phyloP scores from a whole-genome alignment of 2,329 filamentous ascomycete species.

The Mollisiaceae sp. region DNA sequence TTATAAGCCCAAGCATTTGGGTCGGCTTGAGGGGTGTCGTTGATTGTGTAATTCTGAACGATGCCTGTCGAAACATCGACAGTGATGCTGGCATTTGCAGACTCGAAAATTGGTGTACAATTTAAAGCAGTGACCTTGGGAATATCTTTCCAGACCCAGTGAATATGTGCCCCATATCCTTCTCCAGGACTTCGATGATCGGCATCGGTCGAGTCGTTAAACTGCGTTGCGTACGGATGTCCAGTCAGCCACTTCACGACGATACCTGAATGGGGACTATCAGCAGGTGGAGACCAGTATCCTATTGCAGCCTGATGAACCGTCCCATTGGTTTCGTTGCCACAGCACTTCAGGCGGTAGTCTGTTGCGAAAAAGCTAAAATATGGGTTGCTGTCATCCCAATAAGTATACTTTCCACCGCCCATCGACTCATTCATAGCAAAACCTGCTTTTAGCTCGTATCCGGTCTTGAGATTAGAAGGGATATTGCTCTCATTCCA shows the following conservation, averaged over 20 bases:
- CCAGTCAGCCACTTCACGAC: constrained; percentile 27
- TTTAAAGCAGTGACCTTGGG: constrained; percentile 28
- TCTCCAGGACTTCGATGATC: not conserved
- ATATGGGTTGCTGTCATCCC: constrained; percentile 15
- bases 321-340: constrained; percentile 18
- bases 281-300: constrained; percentile 24
- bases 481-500: constrained; percentile 22
- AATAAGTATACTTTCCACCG: constrained; percentile 13
- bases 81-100: constrained; percentile 23
- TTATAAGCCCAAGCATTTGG: constrained; percentile 23
- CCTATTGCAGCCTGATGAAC: constrained; percentile 21
- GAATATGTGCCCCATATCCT: constrained; percentile 10
- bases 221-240: constrained; percentile 21
- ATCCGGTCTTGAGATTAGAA: constrained; percentile 21
- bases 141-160: constrained; percentile 26
- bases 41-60: constrained; percentile 24
- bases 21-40: constrained; percentile 10
- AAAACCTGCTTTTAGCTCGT: constrained; percentile 23
- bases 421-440: constrained; percentile 1
- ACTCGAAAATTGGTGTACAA: constrained; percentile 28
- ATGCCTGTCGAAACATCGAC: constrained; percentile 19
- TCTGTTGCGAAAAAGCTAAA: constrained; percentile 21
- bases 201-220: constrained; percentile 19
- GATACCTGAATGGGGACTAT: constrained; percentile 15
- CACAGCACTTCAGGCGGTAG: constrained; percentile 24